Evolutionary conservation across 1,284 basidiomycete genomes (phyloP), one percentile per base, ranked within the genome.

Genomic region (Cutaneotrichosporon cyanovorans): DNA sequence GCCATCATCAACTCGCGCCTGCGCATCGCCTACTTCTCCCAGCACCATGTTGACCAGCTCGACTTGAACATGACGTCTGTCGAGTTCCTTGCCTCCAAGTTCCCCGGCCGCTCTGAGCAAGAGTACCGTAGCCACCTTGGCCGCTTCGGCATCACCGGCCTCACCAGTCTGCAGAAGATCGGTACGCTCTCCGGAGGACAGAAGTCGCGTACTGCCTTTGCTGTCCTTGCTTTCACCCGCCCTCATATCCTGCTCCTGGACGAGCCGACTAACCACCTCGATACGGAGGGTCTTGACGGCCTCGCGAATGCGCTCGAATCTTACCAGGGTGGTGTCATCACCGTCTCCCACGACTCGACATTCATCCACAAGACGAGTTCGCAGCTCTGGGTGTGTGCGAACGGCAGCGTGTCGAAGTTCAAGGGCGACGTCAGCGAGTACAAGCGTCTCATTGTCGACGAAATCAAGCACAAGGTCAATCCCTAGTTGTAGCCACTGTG

Each of bases 61-160:
- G 81, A 84, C 48, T 81, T 90, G 0, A 79, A 77, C 4, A 80
- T 93, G 78, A 84, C 82, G 12, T 86, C 92, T 0, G 95, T 98
- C 8, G 84, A 87, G 58, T 97, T 96, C 76, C 75, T 98, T 23
- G 87, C 88, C 16, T 81, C 82, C 34, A 86, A 81, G 62, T 96
- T 87, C 76, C 95, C 95, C 0, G 95, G 95, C 2, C 86, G 85
- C 73, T 88, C 82, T 5, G 95, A 97, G 69, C 93, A 97, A 67
- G 95, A 98, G 69, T 98, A 98, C 69, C 81, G 95, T 54, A 74
- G 75, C 32, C 93, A 97, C 74, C 77, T 99, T 14, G 95, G 95
- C n/a, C 89, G 91, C 50, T 98, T 98, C 75, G 93, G 96, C 59
- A 95, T 97, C 63, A 96, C 88, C 51, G 93, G 92, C 46, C 85